Conservation (phyloP, 352 stramenopile species). For the Globisporangium rhizosaccharum region DNA sequence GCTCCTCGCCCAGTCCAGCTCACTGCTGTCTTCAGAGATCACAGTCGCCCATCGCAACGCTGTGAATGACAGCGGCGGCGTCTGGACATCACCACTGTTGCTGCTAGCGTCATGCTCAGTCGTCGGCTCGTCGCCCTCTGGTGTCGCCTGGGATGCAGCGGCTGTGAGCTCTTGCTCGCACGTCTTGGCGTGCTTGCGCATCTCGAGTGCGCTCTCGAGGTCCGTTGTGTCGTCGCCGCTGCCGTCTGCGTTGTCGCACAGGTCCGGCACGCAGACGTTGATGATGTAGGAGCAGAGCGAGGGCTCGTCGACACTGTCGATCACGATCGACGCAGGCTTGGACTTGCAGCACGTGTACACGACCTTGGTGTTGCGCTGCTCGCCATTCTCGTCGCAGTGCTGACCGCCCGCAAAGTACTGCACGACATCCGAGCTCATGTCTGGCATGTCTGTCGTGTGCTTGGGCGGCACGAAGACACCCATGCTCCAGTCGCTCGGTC, state of each 20-base stretch:
- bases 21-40: conserved; percentile 80
- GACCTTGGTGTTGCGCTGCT: conserved; percentile 65
- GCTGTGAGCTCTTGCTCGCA: conserved; percentile 51
- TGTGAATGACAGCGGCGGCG: conserved; percentile 47
- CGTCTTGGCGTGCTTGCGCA: conserved; percentile 31
- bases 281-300: conserved; percentile 76
- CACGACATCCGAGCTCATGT: conserved; percentile 38
- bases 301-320: conserved; percentile 83
- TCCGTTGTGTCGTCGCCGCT: conserved; percentile 16
- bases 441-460: conserved; percentile 17
- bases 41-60: conserved; percentile 73
- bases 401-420: conserved; percentile 76
- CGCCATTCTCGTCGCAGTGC: conserved; percentile 80
- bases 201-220: conserved; percentile 13
- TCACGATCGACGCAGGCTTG: conserved; percentile 30
- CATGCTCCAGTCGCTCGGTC: conserved; percentile 82
- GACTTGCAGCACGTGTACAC: conserved; percentile 78
- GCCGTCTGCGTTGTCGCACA: conserved; percentile 40
- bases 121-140: not conserved
- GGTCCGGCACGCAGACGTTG: conserved; percentile 66
- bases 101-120: conserved; percentile 12
- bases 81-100: not conserved
- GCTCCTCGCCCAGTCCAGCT: conserved; percentile 71
- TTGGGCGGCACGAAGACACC: conserved; percentile 43
- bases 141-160: not conserved